Conservation (phyloP, 1,284 basidiomycete genomes). For the Schizophyllum commune region DNA sequence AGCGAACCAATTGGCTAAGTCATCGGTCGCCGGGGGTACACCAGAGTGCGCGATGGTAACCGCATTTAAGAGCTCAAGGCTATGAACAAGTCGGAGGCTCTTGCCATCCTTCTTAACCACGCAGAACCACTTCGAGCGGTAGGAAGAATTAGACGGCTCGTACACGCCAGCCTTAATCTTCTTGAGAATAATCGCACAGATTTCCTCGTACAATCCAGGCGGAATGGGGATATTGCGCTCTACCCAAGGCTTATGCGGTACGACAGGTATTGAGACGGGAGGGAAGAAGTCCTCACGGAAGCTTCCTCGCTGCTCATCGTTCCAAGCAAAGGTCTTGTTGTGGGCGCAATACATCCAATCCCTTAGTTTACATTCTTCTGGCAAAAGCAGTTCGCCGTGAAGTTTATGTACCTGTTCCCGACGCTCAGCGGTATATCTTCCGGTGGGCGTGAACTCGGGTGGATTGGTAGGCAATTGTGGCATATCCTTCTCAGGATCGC, state of each 20-base stretch:
- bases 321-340: conserved; percentile 24
- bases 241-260: conserved; percentile 28
- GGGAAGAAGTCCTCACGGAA: conserved; percentile 28
- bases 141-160: conserved; percentile 28
- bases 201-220: conserved; percentile 25
- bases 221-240: conserved; percentile 30
- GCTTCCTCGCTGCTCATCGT: conserved; percentile 22
- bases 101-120: conserved; percentile 30
- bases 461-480: too few species aligned
- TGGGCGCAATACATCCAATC: too few species aligned
- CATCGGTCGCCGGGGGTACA: conserved; percentile 16
- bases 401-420: too few species aligned
- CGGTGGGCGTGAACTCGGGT: too few species aligned
- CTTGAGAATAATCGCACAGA: conserved; percentile 21
- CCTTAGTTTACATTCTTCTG: too few species aligned
- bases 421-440: too few species aligned
- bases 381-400: too few species aligned
- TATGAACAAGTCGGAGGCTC: conserved; percentile 22
- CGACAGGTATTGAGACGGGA: conserved; percentile 23
- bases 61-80: conserved; percentile 24
- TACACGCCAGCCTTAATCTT: conserved; percentile 28
- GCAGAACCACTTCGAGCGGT: conserved; percentile 30
- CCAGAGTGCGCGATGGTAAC: conserved; percentile 25
- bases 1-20: conserved; percentile 17
- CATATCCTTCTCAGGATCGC: too few species aligned